Conservation (phyloP, 2,329 filamentous ascomycete genomes). For the Sporothrix globosa region DNA sequence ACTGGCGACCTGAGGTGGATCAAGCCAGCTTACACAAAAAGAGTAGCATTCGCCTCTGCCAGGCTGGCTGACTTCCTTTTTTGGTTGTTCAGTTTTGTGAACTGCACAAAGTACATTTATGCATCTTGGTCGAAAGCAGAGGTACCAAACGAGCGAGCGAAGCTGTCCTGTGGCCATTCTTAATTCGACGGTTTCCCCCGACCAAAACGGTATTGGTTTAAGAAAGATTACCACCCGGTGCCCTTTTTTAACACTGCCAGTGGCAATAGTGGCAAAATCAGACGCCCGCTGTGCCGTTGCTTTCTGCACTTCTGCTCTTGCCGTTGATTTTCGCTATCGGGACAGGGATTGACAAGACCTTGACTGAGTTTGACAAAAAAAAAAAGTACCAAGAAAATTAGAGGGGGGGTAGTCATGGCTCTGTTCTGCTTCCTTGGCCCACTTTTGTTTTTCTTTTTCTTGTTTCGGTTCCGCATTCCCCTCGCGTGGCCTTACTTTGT, state of each 20-base stretch:
- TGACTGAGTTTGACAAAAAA: neutral
- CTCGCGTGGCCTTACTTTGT: neutral
- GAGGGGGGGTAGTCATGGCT: neutral
- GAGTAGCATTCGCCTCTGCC: neutral
- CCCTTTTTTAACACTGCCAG: neutral
- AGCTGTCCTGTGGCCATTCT: too few relatives aligned
- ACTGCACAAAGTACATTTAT: neutral
- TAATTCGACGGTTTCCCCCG: too few relatives aligned
- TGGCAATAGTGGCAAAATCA: neutral
- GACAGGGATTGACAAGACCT: neutral
- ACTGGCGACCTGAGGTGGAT: neutral
- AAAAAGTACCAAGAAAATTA: neutral
- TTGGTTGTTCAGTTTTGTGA: neutral
- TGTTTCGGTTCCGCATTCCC: conserved; percentile 8
- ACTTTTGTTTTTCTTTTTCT: neutral
- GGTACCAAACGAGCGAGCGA: neutral
- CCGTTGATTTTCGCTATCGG: neutral
- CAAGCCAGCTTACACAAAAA: neutral
- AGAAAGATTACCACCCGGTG: neutral
- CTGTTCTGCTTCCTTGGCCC: conserved; percentile 1
- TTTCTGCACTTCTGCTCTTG: neutral
- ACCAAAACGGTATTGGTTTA: too few relatives aligned
- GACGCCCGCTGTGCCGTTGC: neutral
- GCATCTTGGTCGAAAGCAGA: neutral
- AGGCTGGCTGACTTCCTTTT: neutral